Evolutionary conservation across 202 grass and related monocot genomes (phyloP).

Genomic region (Panicum virgatum): DNA sequence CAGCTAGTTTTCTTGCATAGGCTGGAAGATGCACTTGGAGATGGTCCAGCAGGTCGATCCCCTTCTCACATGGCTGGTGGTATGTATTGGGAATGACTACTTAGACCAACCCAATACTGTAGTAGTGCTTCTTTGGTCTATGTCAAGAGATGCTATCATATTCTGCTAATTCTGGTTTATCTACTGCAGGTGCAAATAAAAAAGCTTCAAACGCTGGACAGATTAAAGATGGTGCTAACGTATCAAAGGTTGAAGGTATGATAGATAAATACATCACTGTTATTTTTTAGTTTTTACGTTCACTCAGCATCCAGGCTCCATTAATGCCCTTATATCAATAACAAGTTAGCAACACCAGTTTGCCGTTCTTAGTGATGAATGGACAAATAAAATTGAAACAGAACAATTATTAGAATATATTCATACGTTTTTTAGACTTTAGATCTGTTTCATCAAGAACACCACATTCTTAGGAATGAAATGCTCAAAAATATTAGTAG

Average conservation of each 20-base stretch:
- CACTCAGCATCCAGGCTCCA: background rate
- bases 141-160: background rate
- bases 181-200: slow-evolving; percentile 76
- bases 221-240: slow-evolving; percentile 67
- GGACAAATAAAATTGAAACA: slow-evolving; percentile 13
- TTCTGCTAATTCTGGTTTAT: slow-evolving; percentile 31
- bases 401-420: slow-evolving; percentile 11
- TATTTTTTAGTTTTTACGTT: slow-evolving; percentile 22
- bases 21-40: slow-evolving; percentile 80
- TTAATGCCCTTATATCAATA: background rate
- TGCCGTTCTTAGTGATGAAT: background rate
- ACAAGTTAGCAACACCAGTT: background rate
- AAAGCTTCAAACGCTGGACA: slow-evolving; percentile 74
- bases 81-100: slow-evolving; percentile 42
- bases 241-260: slow-evolving; percentile 78
- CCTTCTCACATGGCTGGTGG: slow-evolving; percentile 67
- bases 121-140: background rate
- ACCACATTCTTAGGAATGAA: background rate
- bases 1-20: slow-evolving; percentile 47
- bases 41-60: slow-evolving; percentile 59
- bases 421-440: background rate
- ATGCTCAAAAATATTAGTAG: background rate
- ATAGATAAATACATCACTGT: background rate
- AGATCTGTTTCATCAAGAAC: slow-evolving; percentile 2
- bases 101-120: background rate